phyloP scores from a whole-genome alignment of 2,329 filamentous ascomycete genomes.

The Ascochyta rabiei region DNA sequence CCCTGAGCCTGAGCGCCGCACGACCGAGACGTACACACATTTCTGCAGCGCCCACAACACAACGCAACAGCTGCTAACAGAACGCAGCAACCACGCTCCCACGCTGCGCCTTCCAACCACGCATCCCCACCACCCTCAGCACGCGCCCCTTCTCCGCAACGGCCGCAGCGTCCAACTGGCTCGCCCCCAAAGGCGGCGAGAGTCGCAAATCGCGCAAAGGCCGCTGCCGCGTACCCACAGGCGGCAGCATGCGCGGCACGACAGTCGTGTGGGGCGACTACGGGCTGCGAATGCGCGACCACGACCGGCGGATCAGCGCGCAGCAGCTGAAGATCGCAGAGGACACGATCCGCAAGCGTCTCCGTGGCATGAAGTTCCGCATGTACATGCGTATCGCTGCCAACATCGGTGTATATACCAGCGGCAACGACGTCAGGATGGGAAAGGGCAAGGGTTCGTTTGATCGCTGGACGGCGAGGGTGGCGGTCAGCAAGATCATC shows the following conservation, averaged over 20 bases:
- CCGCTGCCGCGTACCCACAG: conserved; percentile 83
- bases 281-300: conserved; percentile 89
- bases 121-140: conserved; percentile 16
- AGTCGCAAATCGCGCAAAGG: conserved; percentile 90
- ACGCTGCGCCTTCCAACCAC: conserved; percentile 45
- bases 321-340: conserved; percentile 87
- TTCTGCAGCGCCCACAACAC: conserved; percentile 13
- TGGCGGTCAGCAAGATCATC: conserved; percentile 87
- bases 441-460: conserved; percentile 98
- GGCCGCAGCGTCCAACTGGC: conserved; percentile 69
- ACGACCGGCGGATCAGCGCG: conserved; percentile 88
- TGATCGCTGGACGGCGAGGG: conserved; percentile 91
- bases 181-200: conserved; percentile 79
- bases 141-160: conserved; percentile 76
- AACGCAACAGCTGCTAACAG: conserved; percentile 16
- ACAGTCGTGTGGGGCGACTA: conserved; percentile 97
- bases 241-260: conserved; percentile 88
- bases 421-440: conserved; percentile 97
- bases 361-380: conserved; percentile 90
- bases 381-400: conserved; percentile 90
- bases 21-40: conserved; percentile 35
- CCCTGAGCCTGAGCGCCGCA: conserved; percentile 31
- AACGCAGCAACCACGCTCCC: conserved; percentile 29
- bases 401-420: conserved; percentile 93
- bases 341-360: conserved; percentile 86